Evolutionary conservation across 176 grass and related monocot genomes (phyloP).

Genomic region (Pontederia paniculata): DNA sequence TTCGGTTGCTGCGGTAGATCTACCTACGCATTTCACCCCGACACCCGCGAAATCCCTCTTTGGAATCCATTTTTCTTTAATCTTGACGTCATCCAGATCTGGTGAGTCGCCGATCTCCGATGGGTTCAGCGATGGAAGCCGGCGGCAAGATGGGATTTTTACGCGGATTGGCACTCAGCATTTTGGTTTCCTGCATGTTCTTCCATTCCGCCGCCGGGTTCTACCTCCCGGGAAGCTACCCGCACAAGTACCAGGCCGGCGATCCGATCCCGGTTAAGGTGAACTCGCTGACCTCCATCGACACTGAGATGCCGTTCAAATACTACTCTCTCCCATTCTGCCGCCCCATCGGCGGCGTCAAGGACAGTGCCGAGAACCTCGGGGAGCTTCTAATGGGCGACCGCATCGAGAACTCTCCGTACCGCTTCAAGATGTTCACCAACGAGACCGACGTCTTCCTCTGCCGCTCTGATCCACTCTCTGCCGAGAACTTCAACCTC

Average conservation of each 20-base stretch:
- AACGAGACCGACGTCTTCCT: conserved; percentile 30
- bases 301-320: conserved; percentile 37
- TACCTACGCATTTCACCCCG: too few relatives aligned
- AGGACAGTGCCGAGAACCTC: conserved; percentile 39
- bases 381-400: conserved; percentile 40
- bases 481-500: conserved; percentile 6
- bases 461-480: conserved; percentile 25
- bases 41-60: too few relatives aligned
- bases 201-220: conserved; percentile 19
- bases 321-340: conserved; percentile 45
- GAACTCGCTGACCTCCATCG: conserved; percentile 39
- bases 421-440: conserved; percentile 34
- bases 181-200: conserved; percentile 5
- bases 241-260: conserved; percentile 21
- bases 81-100: not conserved
- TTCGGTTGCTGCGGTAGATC: too few relatives aligned
- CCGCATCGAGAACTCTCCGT: conserved; percentile 39
- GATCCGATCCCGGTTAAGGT: conserved; percentile 30
- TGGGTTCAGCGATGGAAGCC: not conserved
- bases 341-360: conserved; percentile 27
- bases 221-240: conserved; percentile 40
- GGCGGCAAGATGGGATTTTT: conserved; percentile 15
- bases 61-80: too few relatives aligned
- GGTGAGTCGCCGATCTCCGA: not conserved
- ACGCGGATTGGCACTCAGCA: conserved; percentile 15